phyloP scores from a whole-genome alignment of 305 asterid species.

The Fraxinus sp. region DNA sequence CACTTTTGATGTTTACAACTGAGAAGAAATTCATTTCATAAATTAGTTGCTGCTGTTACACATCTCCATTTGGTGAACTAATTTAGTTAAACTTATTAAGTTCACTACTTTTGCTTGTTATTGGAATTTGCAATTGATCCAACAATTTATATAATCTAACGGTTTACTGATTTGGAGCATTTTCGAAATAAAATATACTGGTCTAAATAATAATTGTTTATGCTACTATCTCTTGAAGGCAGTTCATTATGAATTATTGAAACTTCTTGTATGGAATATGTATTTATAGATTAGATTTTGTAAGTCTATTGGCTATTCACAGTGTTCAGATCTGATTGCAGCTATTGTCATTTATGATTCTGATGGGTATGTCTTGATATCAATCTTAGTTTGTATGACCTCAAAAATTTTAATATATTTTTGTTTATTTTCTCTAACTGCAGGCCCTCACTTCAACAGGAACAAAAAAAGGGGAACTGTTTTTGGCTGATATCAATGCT shows the following conservation, averaged over 20 bases:
- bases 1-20: neutral
- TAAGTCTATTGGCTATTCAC: neutral
- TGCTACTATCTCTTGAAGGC: neutral
- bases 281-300: neutral
- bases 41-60: neutral
- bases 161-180: neutral
- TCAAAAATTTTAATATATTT: neutral
- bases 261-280: neutral
- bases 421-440: constrained; percentile 13
- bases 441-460: constrained; percentile 53
- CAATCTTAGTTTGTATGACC: neutral
- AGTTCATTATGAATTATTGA: neutral
- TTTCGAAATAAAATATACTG: neutral
- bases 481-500: constrained; percentile 48
- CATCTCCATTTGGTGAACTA: neutral
- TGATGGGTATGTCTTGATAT: neutral
- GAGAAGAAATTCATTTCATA: neutral
- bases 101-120: neutral
- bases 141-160: neutral
- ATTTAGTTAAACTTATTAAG: neutral
- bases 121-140: neutral
- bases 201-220: neutral
- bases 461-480: constrained; percentile 43
- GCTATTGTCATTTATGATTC: neutral
- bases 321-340: neutral